Evolutionary conservation across 2,329 filamentous ascomycete genomes (phyloP).

Genomic region (Epichloe festucae): DNA sequence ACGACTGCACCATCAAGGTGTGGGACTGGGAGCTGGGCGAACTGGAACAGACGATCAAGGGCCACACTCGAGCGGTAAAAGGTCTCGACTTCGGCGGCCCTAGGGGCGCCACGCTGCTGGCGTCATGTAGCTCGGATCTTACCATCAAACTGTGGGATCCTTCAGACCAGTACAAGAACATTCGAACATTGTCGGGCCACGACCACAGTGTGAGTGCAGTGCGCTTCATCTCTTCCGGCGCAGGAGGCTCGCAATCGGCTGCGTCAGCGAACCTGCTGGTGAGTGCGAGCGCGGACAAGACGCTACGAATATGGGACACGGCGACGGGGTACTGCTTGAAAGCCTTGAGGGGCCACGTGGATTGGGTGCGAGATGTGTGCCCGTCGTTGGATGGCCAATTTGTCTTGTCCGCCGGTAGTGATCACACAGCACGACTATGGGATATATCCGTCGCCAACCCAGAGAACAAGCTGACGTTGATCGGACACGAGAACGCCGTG

Average conservation of each 20-base stretch:
- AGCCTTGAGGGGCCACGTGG: conserved; percentile 68
- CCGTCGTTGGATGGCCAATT: conserved; percentile 72
- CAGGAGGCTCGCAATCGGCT: conserved; percentile 62
- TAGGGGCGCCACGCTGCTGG: conserved; percentile 53
- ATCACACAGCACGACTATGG: conserved; percentile 73
- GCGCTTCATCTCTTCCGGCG: conserved; percentile 72
- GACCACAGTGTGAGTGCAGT: conserved; percentile 83
- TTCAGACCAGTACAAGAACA: conserved; percentile 83
- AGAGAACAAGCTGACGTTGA: conserved; percentile 64
- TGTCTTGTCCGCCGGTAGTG: conserved; percentile 68
- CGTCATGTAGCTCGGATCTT: conserved; percentile 62
- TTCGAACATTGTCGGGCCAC: conserved; percentile 78
- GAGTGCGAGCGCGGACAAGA: conserved; percentile 72
- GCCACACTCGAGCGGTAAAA: conserved; percentile 71
- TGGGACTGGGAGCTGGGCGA: conserved; percentile 96
- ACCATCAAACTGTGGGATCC: conserved; percentile 96
- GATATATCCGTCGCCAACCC: conserved; percentile 51
- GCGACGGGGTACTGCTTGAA: conserved; percentile 83
- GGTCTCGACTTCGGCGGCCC: conserved; percentile 88
- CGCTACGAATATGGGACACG: conserved; percentile 79
- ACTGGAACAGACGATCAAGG: conserved; percentile 79
- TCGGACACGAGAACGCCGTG: conserved; percentile 75
- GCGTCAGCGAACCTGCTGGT: conserved; percentile 67
- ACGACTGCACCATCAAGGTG: conserved; percentile 89
- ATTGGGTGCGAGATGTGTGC: conserved; percentile 80